Evolutionary conservation across 169 alveolate species (phyloP), one percentile per base, ranked within the genome.

Genomic region (Cytauxzoon felis): DNA sequence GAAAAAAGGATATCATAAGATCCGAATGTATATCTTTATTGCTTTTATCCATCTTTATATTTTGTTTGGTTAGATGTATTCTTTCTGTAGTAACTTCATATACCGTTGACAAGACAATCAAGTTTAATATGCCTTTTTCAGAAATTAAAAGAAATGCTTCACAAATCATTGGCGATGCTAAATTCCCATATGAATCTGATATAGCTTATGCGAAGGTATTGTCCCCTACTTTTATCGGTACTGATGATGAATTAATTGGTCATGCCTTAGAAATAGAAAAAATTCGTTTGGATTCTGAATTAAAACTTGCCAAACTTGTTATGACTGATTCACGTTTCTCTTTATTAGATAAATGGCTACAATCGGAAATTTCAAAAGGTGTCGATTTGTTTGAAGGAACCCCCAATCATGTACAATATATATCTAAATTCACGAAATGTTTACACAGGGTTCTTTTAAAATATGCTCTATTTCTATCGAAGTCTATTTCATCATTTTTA

Each of bases 1-100:
- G 68, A 43, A 24, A 36, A 3, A 58, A 24, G 57, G 82, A 71
- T 33, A 29, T 71, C 13, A 23, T 11, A 21, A 61, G 82, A 40
- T 42, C 11, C 57, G 53, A 48, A 18, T 9, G 36, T 9, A 65
- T 71, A 19, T 27, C 65, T 21, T 65, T 64, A 1, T 45, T 71
- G 19, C 29, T 59, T 13, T 54, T 51, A 49, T 19, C 42, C 32
- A 23, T 71, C n/a, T 9, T 71, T 0, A 9, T 61, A 0, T 71
- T 49, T n/a, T 64, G 58, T n/a, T n/a, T 50, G 3, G 73, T 57
- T 3, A 71, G 63, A 27, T 41, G 60, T 7, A 19, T 59, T 29
- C 16, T 29, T 0, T 13, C 70, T 8, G 8, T 40, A 21, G 26
- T 61, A 16, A 54, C 75, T 23, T 51, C 48, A 21, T n/a, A 16